Percentiles rank a stretch among this genome's conserved stretches.
These are phyloP conservation scores for Mortierella polycephala DNA, from an alignment of 371 early-diverging fungal genomes.

Conservation along the genomic window DNA sequence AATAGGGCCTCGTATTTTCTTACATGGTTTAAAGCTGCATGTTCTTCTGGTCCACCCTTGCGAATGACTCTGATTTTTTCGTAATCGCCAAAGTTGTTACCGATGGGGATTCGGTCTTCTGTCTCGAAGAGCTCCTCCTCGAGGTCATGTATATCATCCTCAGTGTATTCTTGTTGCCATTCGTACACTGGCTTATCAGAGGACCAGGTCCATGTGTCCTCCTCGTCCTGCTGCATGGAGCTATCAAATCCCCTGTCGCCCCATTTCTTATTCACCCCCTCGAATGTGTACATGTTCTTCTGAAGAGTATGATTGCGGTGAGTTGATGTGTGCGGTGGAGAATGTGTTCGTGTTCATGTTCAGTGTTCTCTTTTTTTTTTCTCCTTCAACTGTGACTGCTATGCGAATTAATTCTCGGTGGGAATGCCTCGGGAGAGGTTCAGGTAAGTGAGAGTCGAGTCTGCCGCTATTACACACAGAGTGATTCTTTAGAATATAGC, in stretches of 20 bases:
- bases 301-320: too few species aligned
- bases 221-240: not conserved
- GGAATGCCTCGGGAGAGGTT: too few species aligned
- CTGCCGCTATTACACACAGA: too few species aligned
- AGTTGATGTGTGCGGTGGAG: too few species aligned
- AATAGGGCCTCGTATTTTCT: not conserved
- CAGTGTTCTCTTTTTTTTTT: too few species aligned
- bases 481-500: too few species aligned
- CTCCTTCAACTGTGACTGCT: too few species aligned
- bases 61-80: constrained; percentile 18
- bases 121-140: constrained; percentile 23
- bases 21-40: constrained; percentile 20
- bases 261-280: constrained; percentile 6
- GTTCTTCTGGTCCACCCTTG: constrained; percentile 26
- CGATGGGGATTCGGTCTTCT: constrained; percentile 18
- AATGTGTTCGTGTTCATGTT: too few species aligned
- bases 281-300: not conserved
- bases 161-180: constrained; percentile 25
- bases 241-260: constrained; percentile 2
- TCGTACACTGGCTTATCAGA: constrained; percentile 32
- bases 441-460: too few species aligned
- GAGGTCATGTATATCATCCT: constrained; percentile 13
- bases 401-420: too few species aligned
- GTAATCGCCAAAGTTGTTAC: constrained; percentile 18
- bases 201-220: constrained; percentile 24